Conservation (phyloP, 1,284 basidiomycete genomes). For the Volvariella surrecta region DNA sequence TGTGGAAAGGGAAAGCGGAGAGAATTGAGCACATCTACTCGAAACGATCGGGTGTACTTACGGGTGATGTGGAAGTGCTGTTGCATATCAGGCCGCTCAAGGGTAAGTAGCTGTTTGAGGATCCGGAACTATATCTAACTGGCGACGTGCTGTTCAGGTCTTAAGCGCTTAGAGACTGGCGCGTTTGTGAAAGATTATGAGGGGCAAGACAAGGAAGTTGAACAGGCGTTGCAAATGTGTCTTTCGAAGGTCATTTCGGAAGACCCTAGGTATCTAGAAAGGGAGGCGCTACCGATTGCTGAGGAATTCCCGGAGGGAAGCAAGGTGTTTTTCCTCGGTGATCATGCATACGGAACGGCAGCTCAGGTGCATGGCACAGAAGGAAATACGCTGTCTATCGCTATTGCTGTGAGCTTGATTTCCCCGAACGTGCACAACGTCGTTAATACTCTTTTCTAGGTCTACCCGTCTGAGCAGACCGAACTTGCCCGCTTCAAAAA, state of each 20-base stretch:
- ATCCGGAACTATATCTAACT: background rate
- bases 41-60: slow-evolving; percentile 84
- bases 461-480: slow-evolving; percentile 72
- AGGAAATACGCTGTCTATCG: slow-evolving; percentile 62
- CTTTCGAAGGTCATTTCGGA: slow-evolving; percentile 76
- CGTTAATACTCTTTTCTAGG: slow-evolving; percentile 34
- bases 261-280: slow-evolving; percentile 84
- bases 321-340: slow-evolving; percentile 94
- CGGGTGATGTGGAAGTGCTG: slow-evolving; percentile 73
- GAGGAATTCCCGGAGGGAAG: slow-evolving; percentile 89
- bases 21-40: slow-evolving; percentile 81
- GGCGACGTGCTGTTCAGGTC: slow-evolving; percentile 34
- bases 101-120: slow-evolving; percentile 37
- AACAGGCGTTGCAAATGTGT: slow-evolving; percentile 81
- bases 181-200: slow-evolving; percentile 96
- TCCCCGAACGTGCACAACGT: background rate
- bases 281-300: slow-evolving; percentile 71
- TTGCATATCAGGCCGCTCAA: slow-evolving; percentile 84
- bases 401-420: slow-evolving; percentile 60
- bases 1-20: slow-evolving; percentile 77
- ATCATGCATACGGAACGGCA: slow-evolving; percentile 90
- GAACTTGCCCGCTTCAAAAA: slow-evolving; percentile 77
- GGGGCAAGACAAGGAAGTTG: slow-evolving; percentile 69
- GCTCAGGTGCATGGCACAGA: slow-evolving; percentile 77
- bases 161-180: slow-evolving; percentile 84